phyloP scores from a whole-genome alignment of 306 rosid species.

The Cicer arietinum region DNA sequence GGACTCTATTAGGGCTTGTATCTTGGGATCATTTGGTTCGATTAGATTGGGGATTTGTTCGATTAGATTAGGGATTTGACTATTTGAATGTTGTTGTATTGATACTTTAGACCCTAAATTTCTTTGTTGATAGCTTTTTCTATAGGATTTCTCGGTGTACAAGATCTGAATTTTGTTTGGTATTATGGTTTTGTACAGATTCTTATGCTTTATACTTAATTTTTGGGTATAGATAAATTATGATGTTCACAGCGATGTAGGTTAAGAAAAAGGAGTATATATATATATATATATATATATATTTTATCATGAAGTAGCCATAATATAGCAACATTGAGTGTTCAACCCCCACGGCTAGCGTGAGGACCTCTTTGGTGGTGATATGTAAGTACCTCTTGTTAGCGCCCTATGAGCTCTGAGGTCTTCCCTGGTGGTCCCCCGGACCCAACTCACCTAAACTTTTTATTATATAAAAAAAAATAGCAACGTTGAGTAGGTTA shows the following conservation, averaged over 20 bases:
- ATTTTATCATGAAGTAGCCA: constrained; percentile 11
- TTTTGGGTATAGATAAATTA: background rate
- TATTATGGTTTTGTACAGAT: background rate
- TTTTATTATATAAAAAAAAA: too few relatives aligned
- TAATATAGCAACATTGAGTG: background rate
- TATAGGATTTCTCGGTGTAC: background rate
- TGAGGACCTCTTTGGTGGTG: too few relatives aligned
- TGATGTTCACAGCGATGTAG: background rate
- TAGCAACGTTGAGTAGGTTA: background rate
- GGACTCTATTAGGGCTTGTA: constrained; percentile 23
- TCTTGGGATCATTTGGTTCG: constrained; percentile 26
- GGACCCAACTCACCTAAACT: too few relatives aligned
- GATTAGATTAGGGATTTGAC: constrained; percentile 25
- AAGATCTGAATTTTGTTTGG: constrained; percentile 33
- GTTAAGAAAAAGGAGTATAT: background rate
- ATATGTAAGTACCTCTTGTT: too few relatives aligned
- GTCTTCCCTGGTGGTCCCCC: too few relatives aligned
- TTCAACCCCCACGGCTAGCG: too few relatives aligned
- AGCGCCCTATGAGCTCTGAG: too few relatives aligned
- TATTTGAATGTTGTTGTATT: background rate
- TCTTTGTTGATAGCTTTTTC: background rate
- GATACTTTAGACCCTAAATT: background rate
- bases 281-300: too few relatives aligned
- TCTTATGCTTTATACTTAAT: background rate
- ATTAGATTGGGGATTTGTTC: constrained; percentile 20